Percentiles rank a stretch among this genome's conserved stretches.
These are phyloP conservation scores for Mycena capillaripes DNA, from an alignment of 768 basidiomycete genomes.

Conservation along the genomic window DNA sequence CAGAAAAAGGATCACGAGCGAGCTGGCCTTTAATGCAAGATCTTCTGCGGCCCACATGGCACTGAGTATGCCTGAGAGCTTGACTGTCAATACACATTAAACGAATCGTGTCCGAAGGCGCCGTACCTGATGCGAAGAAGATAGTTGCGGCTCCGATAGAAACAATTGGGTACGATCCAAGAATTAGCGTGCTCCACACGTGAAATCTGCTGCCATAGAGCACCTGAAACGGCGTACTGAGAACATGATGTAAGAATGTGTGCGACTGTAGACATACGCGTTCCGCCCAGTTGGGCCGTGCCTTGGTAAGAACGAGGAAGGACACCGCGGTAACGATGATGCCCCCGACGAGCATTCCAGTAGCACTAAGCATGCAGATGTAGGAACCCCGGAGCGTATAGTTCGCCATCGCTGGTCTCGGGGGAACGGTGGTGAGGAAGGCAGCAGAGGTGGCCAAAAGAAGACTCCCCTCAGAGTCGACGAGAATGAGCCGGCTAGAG, in stretches of 20 bases:
- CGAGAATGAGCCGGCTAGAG: background rate
- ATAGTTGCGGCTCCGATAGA: slow-evolving; percentile 15
- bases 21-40: too few relatives aligned
- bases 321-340: slow-evolving; percentile 15
- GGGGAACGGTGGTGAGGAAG: slow-evolving; percentile 21
- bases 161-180: slow-evolving; percentile 12
- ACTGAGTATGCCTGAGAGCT: background rate
- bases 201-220: background rate
- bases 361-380: slow-evolving; percentile 16
- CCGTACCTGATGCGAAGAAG: slow-evolving; percentile 3
- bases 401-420: background rate
- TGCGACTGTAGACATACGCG: slow-evolving; percentile 8
- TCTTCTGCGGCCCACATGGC: too few relatives aligned
- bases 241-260: background rate
- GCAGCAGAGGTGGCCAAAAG: slow-evolving; percentile 9
- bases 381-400: slow-evolving; percentile 23
- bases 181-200: slow-evolving; percentile 13
- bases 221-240: background rate
- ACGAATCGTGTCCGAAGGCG: background rate
- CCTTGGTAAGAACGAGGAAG: background rate
- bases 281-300: slow-evolving; percentile 3
- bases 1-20: too few relatives aligned
- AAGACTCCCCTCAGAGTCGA: slow-evolving; percentile 8
- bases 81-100: background rate
- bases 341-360: slow-evolving; percentile 12